Percentiles rank a stretch among this genome's conserved stretches.
phyloP scores from a whole-genome alignment of 345 rosid species.

The Salix koriyanagi region DNA sequence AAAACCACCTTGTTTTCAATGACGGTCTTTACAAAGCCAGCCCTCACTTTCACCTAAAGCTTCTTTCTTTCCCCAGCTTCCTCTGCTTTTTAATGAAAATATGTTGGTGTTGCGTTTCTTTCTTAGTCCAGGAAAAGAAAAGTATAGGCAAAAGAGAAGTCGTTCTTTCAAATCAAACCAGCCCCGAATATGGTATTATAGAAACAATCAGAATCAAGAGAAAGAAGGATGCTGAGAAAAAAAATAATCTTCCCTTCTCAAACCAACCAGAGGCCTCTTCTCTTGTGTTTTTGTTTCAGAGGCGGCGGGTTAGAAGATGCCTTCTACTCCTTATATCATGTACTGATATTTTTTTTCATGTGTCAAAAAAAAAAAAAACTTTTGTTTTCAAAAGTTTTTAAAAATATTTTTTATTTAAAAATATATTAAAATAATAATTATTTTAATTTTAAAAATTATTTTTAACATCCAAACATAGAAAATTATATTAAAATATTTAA shows the following conservation, averaged over 20 bases:
- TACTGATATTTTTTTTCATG: not conserved
- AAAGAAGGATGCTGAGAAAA: not conserved
- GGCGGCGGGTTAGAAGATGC: constrained; percentile 9
- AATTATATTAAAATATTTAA: no score
- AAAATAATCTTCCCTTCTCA: not conserved
- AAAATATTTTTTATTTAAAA: no score
- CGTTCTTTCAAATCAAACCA: not conserved
- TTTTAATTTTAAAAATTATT: no score
- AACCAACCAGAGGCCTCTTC: not conserved
- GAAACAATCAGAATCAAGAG: not conserved
- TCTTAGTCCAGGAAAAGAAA: not conserved
- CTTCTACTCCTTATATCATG: not conserved
- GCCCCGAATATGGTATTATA: not conserved
- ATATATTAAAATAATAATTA: no score
- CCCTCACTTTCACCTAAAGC: constrained; percentile 54
- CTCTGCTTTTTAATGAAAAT: not conserved
- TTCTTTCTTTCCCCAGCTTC: constrained; percentile 15
- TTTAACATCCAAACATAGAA: no score
- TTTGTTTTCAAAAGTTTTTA: not conserved
- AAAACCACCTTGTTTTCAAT: constrained; percentile 13
- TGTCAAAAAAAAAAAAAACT: not conserved
- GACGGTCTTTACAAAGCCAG: constrained; percentile 9
- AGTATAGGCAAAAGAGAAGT: not conserved
- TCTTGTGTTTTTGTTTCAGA: not conserved
- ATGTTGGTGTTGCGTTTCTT: not conserved